phyloP scores from a whole-genome alignment of 2,329 filamentous ascomycete genomes.

The Aureobasidium melanogenum region DNA sequence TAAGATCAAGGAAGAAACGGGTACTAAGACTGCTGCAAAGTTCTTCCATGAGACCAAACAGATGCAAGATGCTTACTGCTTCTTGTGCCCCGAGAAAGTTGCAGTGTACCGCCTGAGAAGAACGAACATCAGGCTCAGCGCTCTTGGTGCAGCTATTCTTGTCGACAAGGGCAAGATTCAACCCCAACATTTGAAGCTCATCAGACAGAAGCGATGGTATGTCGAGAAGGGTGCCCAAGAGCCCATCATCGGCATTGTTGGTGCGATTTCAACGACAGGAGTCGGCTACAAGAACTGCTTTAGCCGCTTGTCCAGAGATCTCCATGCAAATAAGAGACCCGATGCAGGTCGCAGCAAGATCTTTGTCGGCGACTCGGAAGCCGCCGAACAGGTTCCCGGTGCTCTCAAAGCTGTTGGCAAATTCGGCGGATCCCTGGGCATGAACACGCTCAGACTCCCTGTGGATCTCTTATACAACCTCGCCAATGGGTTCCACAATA shows the following conservation, averaged over 20 bases:
- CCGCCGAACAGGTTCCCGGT: not conserved
- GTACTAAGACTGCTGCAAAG: slow-evolving; percentile 31
- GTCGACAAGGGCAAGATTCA: not conserved
- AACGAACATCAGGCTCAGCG: slow-evolving; percentile 56
- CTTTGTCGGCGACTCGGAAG: not conserved
- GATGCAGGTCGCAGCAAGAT: not conserved
- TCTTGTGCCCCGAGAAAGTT: slow-evolving; percentile 53
- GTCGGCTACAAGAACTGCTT: slow-evolving; percentile 3
- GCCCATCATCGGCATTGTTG: not conserved
- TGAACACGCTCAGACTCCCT: not conserved
- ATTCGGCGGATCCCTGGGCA: not conserved
- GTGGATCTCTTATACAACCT: slow-evolving; percentile 24
- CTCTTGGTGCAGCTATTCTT: slow-evolving; percentile 48
- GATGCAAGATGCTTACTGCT: slow-evolving; percentile 37
- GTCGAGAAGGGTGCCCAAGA: slow-evolving; percentile 11
- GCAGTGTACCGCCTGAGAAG: slow-evolving; percentile 65
- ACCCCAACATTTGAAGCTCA: slow-evolving; percentile 2
- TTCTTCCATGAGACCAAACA: slow-evolving; percentile 27
- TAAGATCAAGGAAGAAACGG: slow-evolving; percentile 31
- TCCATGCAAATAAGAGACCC: not conserved
- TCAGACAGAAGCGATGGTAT: slow-evolving; percentile 1
- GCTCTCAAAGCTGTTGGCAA: not conserved
- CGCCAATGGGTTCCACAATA: slow-evolving; percentile 62
- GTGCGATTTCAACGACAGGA: not conserved
- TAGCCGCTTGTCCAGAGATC: not conserved